Percentiles rank a stretch among this genome's conserved stretches.
Conservation (phyloP, 768 basidiomycete genomes). For the Boletus rex-veris region DNA sequence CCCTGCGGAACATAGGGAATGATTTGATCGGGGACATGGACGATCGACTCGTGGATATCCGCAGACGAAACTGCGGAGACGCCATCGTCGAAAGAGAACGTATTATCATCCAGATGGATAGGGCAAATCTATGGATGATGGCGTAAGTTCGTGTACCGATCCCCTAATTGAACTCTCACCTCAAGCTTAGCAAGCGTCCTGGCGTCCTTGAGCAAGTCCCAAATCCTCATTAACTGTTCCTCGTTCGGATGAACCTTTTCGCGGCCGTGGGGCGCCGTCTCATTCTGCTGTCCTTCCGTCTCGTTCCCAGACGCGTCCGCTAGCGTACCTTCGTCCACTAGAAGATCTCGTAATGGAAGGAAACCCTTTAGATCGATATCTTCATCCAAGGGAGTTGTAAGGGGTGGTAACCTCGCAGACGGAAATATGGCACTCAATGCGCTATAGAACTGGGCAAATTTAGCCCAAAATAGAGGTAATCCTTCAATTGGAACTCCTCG, state of each 20-base stretch:
- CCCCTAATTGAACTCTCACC: slow-evolving; percentile 38
- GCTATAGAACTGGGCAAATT: slow-evolving; percentile 64
- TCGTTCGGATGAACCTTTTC: slow-evolving; percentile 83
- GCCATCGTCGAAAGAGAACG: slow-evolving; percentile 17
- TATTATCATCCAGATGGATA: slow-evolving; percentile 20
- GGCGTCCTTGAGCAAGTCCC: slow-evolving; percentile 77
- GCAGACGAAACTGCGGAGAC: slow-evolving; percentile 5
- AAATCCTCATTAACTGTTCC: slow-evolving; percentile 91
- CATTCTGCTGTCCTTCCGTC: slow-evolving; percentile 24
- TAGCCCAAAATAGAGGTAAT: slow-evolving; percentile 62
- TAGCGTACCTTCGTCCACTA: slow-evolving; percentile 33
- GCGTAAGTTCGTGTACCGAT: slow-evolving; percentile 12
- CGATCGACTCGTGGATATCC: neutral
- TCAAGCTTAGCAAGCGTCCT: slow-evolving; percentile 52
- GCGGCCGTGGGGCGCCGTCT: slow-evolving; percentile 25
- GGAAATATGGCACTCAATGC: slow-evolving; percentile 70
- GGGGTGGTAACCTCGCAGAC: slow-evolving; percentile 48
- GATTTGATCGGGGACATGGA: slow-evolving; percentile 15
- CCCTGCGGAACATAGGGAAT: slow-evolving; percentile 4
- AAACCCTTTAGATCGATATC: slow-evolving; percentile 89
- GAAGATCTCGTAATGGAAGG: slow-evolving; percentile 66
- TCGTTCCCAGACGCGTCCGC: slow-evolving; percentile 18
- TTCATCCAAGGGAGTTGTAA: slow-evolving; percentile 74
- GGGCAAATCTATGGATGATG: slow-evolving; percentile 23
- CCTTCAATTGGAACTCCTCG: slow-evolving; percentile 29